A percentile compares a stretch with the other conserved stretches of the same genome.
Evolutionary conservation across 225 moss, liverwort and hornwort genomes (phyloP).

Genomic region (Marchantia polymorpha): DNA sequence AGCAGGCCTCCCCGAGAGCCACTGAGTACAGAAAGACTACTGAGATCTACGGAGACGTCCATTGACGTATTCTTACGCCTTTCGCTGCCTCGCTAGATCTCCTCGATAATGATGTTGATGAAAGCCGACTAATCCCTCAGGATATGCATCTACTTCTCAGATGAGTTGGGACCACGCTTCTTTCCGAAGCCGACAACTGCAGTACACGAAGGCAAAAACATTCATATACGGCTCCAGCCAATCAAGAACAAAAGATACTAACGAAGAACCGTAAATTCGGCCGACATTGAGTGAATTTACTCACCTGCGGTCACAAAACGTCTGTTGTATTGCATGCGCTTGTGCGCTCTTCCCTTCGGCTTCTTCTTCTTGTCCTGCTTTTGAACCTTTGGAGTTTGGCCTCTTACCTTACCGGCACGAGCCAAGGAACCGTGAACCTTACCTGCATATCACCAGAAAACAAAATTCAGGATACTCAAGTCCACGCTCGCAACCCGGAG

Average conservation of each 20-base stretch:
- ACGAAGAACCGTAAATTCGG: background rate
- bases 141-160: slow-evolving; percentile 48
- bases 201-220: too few species aligned
- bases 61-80: background rate
- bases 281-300: background rate
- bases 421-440: slow-evolving; percentile 86
- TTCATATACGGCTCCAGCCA: too few species aligned
- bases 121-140: background rate
- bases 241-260: background rate
- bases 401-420: slow-evolving; percentile 80
- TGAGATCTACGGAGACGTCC: background rate
- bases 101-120: slow-evolving; percentile 2
- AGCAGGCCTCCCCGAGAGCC: background rate
- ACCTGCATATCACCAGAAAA: slow-evolving; percentile 44
- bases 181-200: slow-evolving; percentile 77
- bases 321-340: slow-evolving; percentile 79
- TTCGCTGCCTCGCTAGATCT: background rate
- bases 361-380: slow-evolving; percentile 89
- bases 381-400: slow-evolving; percentile 73
- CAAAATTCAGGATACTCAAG: too few species aligned
- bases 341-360: slow-evolving; percentile 73
- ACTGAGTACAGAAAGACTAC: background rate
- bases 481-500: background rate
- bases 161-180: slow-evolving; percentile 82
- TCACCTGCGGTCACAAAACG: slow-evolving; percentile 72